Base-by-base conservation (phyloP, 371 early-diverging fungal genomes). In the Lichtheimia hyalospora region DNA sequence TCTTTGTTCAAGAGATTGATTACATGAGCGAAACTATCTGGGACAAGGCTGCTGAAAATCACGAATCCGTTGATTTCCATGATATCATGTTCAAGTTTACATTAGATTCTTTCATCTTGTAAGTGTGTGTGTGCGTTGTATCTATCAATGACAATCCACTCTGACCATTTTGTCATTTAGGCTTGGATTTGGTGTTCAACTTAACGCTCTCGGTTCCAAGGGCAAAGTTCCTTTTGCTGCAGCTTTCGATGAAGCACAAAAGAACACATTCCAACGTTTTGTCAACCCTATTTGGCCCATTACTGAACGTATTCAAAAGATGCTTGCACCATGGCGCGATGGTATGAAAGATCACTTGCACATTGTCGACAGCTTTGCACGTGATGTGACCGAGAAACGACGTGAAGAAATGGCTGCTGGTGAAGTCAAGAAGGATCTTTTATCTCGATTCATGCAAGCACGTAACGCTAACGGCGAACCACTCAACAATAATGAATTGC, bases 391-490 rank as follows among this genome's bases (percentile, higher is more conserved):
- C 48, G 60, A 66, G n/a, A 54, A 70, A 21, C 73, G 83, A 14
- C 68, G 74, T 10, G 27, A 61, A 39, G 61, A 74, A 41, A 46
- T 68, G 1, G 52, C 53, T 1, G 34, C 58, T 5, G 70, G 65
- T 7, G 59, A 69, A 15, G 62, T 54, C 44, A 64, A 71, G 6
- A 68, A 60, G 39, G 89, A 89, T 62, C 50, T 89, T 13, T 59
- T 89, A 50, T 70, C 77, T 6, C 69, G 85, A 15, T 86, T 89
- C 57, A 84, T 88, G 82, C 68, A 67, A 27, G 71, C 77, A 27
- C 62, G 60, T 13, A 81, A 86, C 57, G 83, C 76, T 1, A 73
- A 84, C 20, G 85, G 82, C 2, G 70, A 76, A 27, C 54, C 62
- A 2, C 64, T 84, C 8, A 73, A 58, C 16, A 84, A 89, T 64